phyloP scores from a whole-genome alignment of 2,329 filamentous ascomycete species.

The Claviceps sp. region DNA sequence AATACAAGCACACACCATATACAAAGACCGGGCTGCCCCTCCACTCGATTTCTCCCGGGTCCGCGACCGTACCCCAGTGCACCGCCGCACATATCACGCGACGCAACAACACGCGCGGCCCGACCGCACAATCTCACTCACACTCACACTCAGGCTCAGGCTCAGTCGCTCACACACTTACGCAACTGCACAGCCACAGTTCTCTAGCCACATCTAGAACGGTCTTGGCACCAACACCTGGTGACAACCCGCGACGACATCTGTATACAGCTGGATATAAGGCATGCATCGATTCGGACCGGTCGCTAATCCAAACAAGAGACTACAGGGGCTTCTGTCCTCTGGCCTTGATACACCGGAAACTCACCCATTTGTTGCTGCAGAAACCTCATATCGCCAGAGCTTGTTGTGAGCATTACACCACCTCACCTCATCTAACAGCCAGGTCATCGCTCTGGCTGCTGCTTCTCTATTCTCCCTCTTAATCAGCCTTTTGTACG shows the following conservation, averaged over 20 bases:
- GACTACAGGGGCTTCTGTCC: not conserved
- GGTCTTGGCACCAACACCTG: not conserved
- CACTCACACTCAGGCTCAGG: not conserved
- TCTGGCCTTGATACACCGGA: not conserved
- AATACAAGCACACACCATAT: constrained; percentile 30
- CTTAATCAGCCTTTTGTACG: not conserved
- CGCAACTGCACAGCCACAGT: constrained; percentile 1
- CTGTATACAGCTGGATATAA: not conserved
- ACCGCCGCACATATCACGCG: not conserved
- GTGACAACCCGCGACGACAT: not conserved
- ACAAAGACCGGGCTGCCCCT: constrained; percentile 30
- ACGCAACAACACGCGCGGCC: not conserved
- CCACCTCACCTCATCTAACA: not conserved
- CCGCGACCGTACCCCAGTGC: constrained; percentile 8
- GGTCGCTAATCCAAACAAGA: not conserved
- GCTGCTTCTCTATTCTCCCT: not conserved
- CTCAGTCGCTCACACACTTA: not conserved
- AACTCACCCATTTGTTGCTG: not conserved
- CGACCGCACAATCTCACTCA: not conserved
- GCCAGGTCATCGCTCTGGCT: not conserved
- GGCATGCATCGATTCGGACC: not conserved
- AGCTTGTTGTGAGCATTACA: not conserved
- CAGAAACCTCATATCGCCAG: not conserved
- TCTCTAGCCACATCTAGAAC: constrained; percentile 1
- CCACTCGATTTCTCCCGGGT: constrained; percentile 25